phyloP scores from a whole-genome alignment of 169 alveolate species.

The Babesia ovata region DNA sequence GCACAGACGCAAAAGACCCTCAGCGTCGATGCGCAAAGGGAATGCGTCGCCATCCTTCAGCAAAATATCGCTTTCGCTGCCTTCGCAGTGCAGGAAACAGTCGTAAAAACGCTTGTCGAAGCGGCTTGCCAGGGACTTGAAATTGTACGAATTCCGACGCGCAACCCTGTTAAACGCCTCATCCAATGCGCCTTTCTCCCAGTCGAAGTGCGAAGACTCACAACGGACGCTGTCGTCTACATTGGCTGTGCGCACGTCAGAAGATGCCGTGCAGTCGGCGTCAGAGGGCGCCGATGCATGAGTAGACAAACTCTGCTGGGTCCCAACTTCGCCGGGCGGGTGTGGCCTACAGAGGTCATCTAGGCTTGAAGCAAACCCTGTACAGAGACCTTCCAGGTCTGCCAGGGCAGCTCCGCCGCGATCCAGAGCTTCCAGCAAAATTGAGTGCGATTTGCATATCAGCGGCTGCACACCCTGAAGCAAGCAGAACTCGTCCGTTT shows the following conservation, averaged over 20 bases:
- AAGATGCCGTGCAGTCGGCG: background rate
- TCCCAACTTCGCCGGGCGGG: background rate
- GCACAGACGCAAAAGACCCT: background rate
- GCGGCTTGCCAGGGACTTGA: conserved; percentile 1
- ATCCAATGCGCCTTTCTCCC: conserved; percentile 7
- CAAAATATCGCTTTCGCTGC: background rate
- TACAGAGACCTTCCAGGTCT: background rate
- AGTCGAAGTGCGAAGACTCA: background rate
- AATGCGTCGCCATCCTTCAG: background rate
- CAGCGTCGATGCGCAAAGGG: conserved; percentile 15
- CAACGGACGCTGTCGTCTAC: conserved; percentile 11
- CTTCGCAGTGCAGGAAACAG: conserved; percentile 13
- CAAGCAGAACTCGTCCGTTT: conserved; percentile 29
- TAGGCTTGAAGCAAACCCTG: background rate
- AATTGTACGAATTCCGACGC: background rate
- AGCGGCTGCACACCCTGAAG: conserved; percentile 48
- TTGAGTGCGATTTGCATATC: conserved; percentile 17
- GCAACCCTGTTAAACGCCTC: conserved; percentile 5
- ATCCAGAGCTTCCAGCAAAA: conserved; percentile 30
- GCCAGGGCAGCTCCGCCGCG: background rate
- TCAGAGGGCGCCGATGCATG: background rate
- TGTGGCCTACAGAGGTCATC: background rate
- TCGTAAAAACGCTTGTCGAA: conserved; percentile 4
- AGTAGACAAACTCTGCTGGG: background rate
- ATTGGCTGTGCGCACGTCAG: background rate